These are phyloP conservation scores for Suillus americanus DNA, from an alignment of 768 basidiomycete genomes.

Conservation along the genomic window DNA sequence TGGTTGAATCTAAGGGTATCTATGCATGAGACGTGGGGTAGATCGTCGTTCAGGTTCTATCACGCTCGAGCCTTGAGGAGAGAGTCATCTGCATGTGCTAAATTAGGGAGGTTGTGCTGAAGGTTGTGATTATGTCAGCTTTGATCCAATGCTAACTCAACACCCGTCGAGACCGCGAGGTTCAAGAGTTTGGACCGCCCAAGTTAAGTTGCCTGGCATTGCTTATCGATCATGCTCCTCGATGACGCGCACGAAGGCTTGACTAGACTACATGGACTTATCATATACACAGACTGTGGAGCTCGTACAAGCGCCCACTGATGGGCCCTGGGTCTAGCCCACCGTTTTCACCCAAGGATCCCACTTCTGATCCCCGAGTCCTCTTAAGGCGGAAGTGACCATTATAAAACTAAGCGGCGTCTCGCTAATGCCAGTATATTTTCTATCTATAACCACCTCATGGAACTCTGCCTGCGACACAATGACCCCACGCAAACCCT, in stretches of 20 bases:
- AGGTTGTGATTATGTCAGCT: not conserved
- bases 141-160: not conserved
- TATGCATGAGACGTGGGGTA: not conserved
- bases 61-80: not conserved
- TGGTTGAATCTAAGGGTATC: not conserved
- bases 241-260: not conserved
- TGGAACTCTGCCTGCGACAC: slow-evolving; percentile 17
- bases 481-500: slow-evolving; percentile 40
- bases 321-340: not conserved
- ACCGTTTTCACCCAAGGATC: not conserved
- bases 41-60: not conserved
- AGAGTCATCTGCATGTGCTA: not conserved
- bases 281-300: not conserved
- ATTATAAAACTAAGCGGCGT: not conserved
- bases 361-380: not conserved
- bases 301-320: not conserved
- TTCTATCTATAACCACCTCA: not conserved
- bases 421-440: not conserved
- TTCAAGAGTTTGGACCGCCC: not conserved
- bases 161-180: not conserved
- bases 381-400: too few species aligned
- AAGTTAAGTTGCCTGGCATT: not conserved
- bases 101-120: not conserved
- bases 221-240: not conserved
- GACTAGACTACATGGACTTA: not conserved